Percentiles rank a stretch among this genome's conserved stretches.
Evolutionary conservation across 495 filamentous ascomycete genomes (phyloP).

Genomic region (Annulohypoxylon moriforme): DNA sequence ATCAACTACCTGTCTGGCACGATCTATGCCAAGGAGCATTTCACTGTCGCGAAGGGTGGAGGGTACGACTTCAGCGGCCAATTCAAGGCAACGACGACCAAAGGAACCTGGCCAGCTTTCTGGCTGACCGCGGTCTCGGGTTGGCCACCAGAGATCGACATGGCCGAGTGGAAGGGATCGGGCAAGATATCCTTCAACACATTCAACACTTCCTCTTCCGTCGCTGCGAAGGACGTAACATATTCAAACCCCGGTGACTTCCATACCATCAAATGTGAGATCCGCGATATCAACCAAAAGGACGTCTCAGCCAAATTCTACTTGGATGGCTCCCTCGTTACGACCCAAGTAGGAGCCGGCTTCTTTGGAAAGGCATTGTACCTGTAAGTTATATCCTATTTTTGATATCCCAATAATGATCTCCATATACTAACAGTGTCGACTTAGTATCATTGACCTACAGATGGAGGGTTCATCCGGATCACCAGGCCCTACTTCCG

Average conservation of each 20-base stretch:
- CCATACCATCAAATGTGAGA: conserved; percentile 62
- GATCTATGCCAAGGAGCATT: conserved; percentile 60
- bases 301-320: conserved; percentile 66
- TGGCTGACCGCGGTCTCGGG: conserved; percentile 70
- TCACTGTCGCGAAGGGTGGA: conserved; percentile 58
- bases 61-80: conserved; percentile 65
- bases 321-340: conserved; percentile 61
- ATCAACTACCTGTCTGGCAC: conserved; percentile 67
- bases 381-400: too few relatives aligned
- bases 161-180: conserved; percentile 72
- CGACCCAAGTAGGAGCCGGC: conserved; percentile 63
- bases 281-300: conserved; percentile 64
- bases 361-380: conserved; percentile 63
- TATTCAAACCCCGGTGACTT: conserved; percentile 61
- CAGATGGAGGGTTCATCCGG: conserved; percentile 65
- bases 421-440: conserved; percentile 17
- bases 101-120: conserved; percentile 70
- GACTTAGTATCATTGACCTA: conserved; percentile 57
- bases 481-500: conserved; percentile 55
- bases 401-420: too few relatives aligned
- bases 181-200: conserved; percentile 71
- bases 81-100: conserved; percentile 62
- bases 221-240: conserved; percentile 59
- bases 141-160: conserved; percentile 73
- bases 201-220: conserved; percentile 65